phyloP scores from a whole-genome alignment of 208 protist species.

The Leishmania guyanensis region DNA sequence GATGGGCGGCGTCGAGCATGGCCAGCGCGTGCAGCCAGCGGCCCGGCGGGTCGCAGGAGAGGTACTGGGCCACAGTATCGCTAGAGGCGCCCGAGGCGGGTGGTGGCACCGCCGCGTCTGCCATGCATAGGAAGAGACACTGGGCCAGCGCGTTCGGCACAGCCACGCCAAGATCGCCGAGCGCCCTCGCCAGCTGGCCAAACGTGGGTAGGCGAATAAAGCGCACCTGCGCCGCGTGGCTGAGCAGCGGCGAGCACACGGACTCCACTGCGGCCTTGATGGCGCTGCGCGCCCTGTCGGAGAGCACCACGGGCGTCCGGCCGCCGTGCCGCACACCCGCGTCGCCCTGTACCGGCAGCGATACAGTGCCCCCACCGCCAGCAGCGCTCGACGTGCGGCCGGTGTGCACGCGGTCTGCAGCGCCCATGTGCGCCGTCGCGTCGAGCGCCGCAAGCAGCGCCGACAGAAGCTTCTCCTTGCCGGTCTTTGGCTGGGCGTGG shows the following conservation, averaged over 20 bases:
- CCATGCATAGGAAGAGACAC: conserved; percentile 71
- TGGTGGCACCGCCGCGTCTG: conserved; percentile 17
- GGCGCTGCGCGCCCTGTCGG: conserved; percentile 24
- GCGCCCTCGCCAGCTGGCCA: conserved; percentile 25
- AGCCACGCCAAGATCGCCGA: conserved; percentile 30
- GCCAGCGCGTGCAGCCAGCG: conserved; percentile 53
- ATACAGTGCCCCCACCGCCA: background rate
- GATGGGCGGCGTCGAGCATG: conserved; percentile 37
- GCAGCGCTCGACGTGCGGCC: background rate
- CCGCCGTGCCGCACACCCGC: background rate
- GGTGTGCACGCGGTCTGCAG: background rate
- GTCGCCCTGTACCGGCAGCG: background rate
- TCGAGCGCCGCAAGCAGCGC: conserved; percentile 35
- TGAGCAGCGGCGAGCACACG: conserved; percentile 49
- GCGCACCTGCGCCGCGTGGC: conserved; percentile 68
- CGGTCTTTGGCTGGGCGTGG: conserved; percentile 22
- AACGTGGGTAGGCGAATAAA: conserved; percentile 56
- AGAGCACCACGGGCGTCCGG: background rate
- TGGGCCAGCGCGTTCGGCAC: conserved; percentile 68
- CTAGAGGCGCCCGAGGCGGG: background rate
- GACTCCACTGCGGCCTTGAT: conserved; percentile 55
- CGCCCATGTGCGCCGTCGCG: conserved; percentile 1
- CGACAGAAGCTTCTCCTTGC: conserved; percentile 47
- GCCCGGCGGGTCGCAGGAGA: conserved; percentile 24
- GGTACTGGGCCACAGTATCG: conserved; percentile 16